Evolutionary conservation across 1,284 basidiomycete genomes (phyloP), one percentile per base, ranked within the genome.

Genomic region (Ustilago trichophora): DNA sequence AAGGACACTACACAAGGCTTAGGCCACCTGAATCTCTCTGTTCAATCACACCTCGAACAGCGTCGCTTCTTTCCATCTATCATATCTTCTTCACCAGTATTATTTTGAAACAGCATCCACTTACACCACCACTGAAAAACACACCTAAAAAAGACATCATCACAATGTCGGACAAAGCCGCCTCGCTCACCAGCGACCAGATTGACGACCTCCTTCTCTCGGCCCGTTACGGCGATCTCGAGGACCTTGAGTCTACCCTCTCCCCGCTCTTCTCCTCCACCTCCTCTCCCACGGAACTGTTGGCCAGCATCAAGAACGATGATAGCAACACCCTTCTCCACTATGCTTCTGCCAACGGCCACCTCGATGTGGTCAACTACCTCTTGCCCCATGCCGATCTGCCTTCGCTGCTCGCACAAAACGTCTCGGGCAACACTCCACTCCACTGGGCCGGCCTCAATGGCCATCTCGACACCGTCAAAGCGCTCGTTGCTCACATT

Each of bases 401-500:
- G 11, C 10, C 29, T 7, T 41, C 41, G 16, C 46, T 78, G 5
- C 67, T 81, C 3, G 48, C 52, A 18, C 76, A 72, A 38, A 81
- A 81, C 58, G 21, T 49, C 1, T 54, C 77, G 0, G 80, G 80
- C 44, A 81, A 80, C 57, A 81, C 80, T 4, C 56, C 80, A 5
- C 50, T 81, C 13, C 80, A 81, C 63, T 81, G 80, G 80, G 80
- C 80, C 0, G 75, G 74, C 2, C 71, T 81, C 26, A 81, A 81
- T 44, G 80, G 80, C 0, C 78, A 81, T 42, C 40, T 78, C 11
- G 51, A 57, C 3, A 37, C 66, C 9, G 77, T 75, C 48, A 64
- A 68, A 27, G 41, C 46, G 7, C 66, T 80, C 25, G 58, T 78
- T 3, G 49, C 62, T 10, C 50, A 56, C 10, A 76, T 80, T 22